Percentiles rank a stretch among this genome's conserved stretches.
phyloP scores from a whole-genome alignment of 2,329 filamentous ascomycete genomes.

The Fusarium sp. region DNA sequence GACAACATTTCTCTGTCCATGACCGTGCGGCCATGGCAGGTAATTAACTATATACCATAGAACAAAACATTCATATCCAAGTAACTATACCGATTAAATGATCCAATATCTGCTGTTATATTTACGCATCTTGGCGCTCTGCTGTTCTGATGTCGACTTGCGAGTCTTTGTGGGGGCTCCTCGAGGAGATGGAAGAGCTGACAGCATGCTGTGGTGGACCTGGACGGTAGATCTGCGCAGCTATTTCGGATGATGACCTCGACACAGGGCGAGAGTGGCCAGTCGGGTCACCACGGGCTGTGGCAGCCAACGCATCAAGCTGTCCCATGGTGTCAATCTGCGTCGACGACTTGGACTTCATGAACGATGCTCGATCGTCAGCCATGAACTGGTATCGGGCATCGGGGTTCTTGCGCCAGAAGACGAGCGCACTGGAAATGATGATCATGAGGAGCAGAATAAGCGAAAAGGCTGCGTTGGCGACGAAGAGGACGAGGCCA shows the following conservation, averaged over 20 bases:
- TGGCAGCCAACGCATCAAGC: slow-evolving; percentile 89
- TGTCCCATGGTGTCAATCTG: slow-evolving; percentile 82
- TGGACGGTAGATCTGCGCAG: not conserved
- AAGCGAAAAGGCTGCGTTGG: slow-evolving; percentile 85
- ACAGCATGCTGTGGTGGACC: not conserved
- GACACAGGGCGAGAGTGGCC: slow-evolving; percentile 16
- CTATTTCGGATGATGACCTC: slow-evolving; percentile 20
- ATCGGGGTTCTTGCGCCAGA: slow-evolving; percentile 95
- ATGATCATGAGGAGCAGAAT: slow-evolving; percentile 84
- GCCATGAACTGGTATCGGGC: slow-evolving; percentile 95
- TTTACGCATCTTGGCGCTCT: slow-evolving; percentile 2
- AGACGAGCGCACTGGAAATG: slow-evolving; percentile 69
- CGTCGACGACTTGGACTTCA: slow-evolving; percentile 82
- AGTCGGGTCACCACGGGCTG: slow-evolving; percentile 78
- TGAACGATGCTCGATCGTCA: slow-evolving; percentile 94
- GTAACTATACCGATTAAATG: not conserved
- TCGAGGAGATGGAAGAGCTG: slow-evolving; percentile 13
- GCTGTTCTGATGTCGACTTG: slow-evolving; percentile 13
- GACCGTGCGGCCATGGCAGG: not conserved
- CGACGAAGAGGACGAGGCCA: slow-evolving; percentile 88
- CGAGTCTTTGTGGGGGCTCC: slow-evolving; percentile 17
- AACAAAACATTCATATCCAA: not conserved
- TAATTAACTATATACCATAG: not conserved
- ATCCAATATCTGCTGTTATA: not conserved
- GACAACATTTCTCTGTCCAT: not conserved